Base-by-base conservation (phyloP, 148 eudicot genomes). In the Dysphania ambrosioides region DNA sequence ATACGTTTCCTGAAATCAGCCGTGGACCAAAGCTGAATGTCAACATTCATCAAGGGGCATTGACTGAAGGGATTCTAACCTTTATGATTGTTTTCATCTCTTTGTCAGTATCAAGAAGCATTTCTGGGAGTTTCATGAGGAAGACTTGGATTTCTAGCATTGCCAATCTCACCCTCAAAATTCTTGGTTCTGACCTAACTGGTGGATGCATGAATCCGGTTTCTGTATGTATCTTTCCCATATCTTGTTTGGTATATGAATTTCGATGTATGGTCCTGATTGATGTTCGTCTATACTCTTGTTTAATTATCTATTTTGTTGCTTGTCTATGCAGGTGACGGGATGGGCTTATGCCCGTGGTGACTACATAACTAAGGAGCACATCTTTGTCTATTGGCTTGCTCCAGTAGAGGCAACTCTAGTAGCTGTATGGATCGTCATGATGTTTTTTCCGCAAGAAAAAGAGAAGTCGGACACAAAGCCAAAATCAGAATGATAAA, bases 161-260 rank as follows among this genome's bases (percentile, higher is more conserved):
- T 68, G 83, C 93, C 56, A 94, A 94, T 80, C 89, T 90, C 51
- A 64, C 92, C 67, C 96, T 94, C 68, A 86, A 91, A 57, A 81
- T 92, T 29, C 90, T 94, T 4, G 97, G 96, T 27, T 79, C 98
- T 5, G 98, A 94, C 75, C 77, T 94, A 19, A 94, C 98, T 13
- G 97, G 98, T 41, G 97, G 97, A 74, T 83, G 87, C 88, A 92
- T 87, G 89, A 94, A 90, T 81, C 97, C 98, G 10, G 98, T 96
- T 58, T 81, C 97, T 53, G 98, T 90, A 86, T 84, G 98, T 74
- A 36, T 59, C 75, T 77, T 26, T 59, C 19, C 60, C 21, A 6
- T 42, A 0, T 75, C 31, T 44, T 30, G 18, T 38, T n/a, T 24
- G 29, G 58, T 57, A 35, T 47, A 40, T 62, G 6, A 9, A 31